Percentiles rank a stretch among this genome's conserved stretches.
phyloP scores from a whole-genome alignment of 192 early-diverging fungal genomes.

The Radiomyces spectabilis region DNA sequence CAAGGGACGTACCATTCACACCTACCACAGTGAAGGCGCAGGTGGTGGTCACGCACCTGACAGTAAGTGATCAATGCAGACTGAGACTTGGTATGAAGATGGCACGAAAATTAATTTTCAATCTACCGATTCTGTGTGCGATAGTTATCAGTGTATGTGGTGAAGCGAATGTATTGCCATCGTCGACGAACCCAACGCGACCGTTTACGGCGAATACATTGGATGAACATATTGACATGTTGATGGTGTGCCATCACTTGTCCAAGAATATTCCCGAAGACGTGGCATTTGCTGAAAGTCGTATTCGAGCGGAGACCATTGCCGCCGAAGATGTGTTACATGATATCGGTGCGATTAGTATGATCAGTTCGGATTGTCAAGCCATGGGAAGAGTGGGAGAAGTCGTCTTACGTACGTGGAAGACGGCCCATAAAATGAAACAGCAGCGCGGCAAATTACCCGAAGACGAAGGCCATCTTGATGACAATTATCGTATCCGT shows the following conservation, averaged over 20 bases:
- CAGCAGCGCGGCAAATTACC: conserved; percentile 60
- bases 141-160: conserved; percentile 64
- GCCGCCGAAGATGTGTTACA: conserved; percentile 95
- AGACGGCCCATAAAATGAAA: conserved; percentile 95
- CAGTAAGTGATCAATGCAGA: conserved; percentile 37
- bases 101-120: too few species aligned
- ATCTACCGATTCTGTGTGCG: too few species aligned
- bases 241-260: conserved; percentile 98
- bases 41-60: conserved; percentile 93
- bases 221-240: conserved; percentile 98
- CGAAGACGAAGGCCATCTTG: conserved; percentile 38
- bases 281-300: conserved; percentile 92
- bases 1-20: conserved; percentile 87
- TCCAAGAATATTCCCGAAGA: conserved; percentile 92
- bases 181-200: conserved; percentile 94
- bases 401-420: conserved; percentile 89
- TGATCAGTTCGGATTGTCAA: conserved; percentile 90
- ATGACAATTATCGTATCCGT: conserved; percentile 57
- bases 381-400: conserved; percentile 98
- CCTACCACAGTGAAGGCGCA: conserved; percentile 95
- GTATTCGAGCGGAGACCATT: conserved; percentile 96
- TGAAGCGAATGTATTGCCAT: conserved; percentile 82
- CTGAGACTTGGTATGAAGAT: too few species aligned
- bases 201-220: conserved; percentile 92
- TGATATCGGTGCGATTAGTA: conserved; percentile 89